phyloP scores from a whole-genome alignment of 176 grass and related monocot species.

The Avena insularis region DNA sequence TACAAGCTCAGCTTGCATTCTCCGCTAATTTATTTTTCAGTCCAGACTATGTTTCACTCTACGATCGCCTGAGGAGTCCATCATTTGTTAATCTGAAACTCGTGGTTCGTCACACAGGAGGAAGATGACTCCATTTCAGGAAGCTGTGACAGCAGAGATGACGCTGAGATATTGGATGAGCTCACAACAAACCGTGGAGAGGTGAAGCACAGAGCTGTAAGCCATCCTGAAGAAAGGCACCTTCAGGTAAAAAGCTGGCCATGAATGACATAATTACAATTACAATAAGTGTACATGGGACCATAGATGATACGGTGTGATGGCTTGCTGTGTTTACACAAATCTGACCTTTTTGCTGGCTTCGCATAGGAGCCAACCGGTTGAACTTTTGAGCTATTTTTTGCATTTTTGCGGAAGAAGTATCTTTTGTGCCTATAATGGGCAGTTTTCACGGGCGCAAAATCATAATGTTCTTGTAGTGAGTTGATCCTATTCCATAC shows the following conservation, averaged over 20 bases:
- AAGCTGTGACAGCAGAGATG: conserved; percentile 46
- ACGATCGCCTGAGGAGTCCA: background rate
- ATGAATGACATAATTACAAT: background rate
- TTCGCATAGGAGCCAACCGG: conserved; percentile 44
- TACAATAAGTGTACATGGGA: background rate
- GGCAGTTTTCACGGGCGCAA: conserved; percentile 31
- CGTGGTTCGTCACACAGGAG: conserved; percentile 39
- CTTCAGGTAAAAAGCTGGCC: conserved; percentile 66
- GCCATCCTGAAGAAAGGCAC: conserved; percentile 57
- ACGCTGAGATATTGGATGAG: conserved; percentile 87
- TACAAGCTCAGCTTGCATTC: conserved; percentile 35
- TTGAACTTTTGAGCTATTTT: conserved; percentile 36
- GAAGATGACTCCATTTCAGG: conserved; percentile 42
- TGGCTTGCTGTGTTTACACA: background rate
- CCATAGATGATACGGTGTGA: background rate
- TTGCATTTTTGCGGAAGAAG: conserved; percentile 40
- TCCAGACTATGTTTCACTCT: background rate
- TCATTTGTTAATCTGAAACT: background rate
- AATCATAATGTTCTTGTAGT: conserved; percentile 35
- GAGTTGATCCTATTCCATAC: conserved; percentile 35
- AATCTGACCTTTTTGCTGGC: conserved; percentile 46
- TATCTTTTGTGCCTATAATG: conserved; percentile 27
- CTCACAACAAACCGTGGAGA: conserved; percentile 85
- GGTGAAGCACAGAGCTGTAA: conserved; percentile 65
- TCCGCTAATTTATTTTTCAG: background rate